Evolutionary conservation across 495 filamentous ascomycete genomes (phyloP).

Genomic region (Xylaria flabelliformis): DNA sequence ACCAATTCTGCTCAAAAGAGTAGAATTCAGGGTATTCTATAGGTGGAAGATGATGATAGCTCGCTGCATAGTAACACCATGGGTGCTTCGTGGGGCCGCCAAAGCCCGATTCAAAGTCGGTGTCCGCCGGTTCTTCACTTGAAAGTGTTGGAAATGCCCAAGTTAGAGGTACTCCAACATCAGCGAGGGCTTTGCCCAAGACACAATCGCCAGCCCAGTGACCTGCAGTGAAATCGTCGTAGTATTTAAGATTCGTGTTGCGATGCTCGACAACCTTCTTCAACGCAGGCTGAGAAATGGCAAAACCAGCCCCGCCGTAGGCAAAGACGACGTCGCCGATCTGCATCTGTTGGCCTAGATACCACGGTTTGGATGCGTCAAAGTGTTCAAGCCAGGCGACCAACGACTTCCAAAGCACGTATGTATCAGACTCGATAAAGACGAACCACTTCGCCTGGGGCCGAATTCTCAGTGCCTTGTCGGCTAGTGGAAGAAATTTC

Average conservation of each 20-base stretch:
- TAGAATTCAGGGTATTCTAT: constrained; percentile 52
- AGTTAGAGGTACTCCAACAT: constrained; percentile 48
- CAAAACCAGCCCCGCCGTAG: constrained; percentile 61
- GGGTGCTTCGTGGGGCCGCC: constrained; percentile 49
- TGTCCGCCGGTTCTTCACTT: constrained; percentile 47
- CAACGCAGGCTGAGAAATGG: constrained; percentile 58
- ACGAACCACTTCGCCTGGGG: constrained; percentile 67
- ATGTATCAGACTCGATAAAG: constrained; percentile 70
- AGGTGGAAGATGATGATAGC: constrained; percentile 55
- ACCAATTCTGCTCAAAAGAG: constrained; percentile 56
- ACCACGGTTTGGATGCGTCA: constrained; percentile 52
- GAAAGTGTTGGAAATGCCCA: constrained; percentile 54
- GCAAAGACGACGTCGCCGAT: constrained; percentile 53
- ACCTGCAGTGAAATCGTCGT: constrained; percentile 42
- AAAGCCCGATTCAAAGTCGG: constrained; percentile 51
- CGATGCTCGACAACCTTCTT: constrained; percentile 45
- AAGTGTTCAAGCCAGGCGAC: constrained; percentile 57
- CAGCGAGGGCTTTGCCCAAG: constrained; percentile 54
- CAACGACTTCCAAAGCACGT: constrained; percentile 63
- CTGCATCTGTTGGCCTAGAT: constrained; percentile 57
- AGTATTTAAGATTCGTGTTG: constrained; percentile 33
- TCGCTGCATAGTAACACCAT: constrained; percentile 59
- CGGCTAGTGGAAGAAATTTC: constrained; percentile 69
- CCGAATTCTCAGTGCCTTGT: constrained; percentile 51
- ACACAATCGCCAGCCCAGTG: constrained; percentile 64